phyloP scores from a whole-genome alignment of 768 basidiomycete species.

The Mycena crocata region DNA sequence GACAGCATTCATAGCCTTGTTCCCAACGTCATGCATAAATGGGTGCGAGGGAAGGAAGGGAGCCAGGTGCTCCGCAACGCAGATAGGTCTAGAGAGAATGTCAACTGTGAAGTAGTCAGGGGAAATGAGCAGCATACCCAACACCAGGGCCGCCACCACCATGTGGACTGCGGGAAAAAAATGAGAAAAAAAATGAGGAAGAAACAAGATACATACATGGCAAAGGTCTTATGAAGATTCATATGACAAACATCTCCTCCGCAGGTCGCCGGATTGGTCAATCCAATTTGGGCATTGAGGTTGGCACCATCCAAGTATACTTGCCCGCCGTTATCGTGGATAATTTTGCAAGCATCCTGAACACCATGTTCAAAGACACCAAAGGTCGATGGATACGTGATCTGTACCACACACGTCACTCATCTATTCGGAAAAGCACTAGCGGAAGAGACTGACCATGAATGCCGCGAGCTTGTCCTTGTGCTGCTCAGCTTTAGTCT shows the following conservation, averaged over 20 bases:
- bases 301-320: conserved; percentile 99
- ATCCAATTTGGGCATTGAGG: conserved; percentile 91
- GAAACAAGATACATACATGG: conserved; percentile 73
- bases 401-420: conserved; percentile 56
- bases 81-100: conserved; percentile 75
- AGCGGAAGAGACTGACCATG: conserved; percentile 70
- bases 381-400: conserved; percentile 97
- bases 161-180: conserved; percentile 76
- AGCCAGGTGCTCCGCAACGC: conserved; percentile 91
- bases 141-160: conserved; percentile 98
- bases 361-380: conserved; percentile 97
- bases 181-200: neutral
- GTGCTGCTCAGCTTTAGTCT: conserved; percentile 89
- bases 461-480: conserved; percentile 94
- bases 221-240: conserved; percentile 98
- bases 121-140: conserved; percentile 62
- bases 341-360: conserved; percentile 88
- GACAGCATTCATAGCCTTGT: conserved; percentile 86
- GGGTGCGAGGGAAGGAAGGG: conserved; percentile 96
- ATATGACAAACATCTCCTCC: conserved; percentile 98
- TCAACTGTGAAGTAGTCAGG: conserved; percentile 22
- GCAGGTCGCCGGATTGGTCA: conserved; percentile 93
- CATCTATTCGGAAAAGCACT: neutral
- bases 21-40: conserved; percentile 70
- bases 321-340: conserved; percentile 95